A percentile compares a stretch with the other conserved stretches of the same genome.
These are phyloP conservation scores for Dioszegia crocea DNA, from an alignment of 768 basidiomycete species.

Conservation along the genomic window DNA sequence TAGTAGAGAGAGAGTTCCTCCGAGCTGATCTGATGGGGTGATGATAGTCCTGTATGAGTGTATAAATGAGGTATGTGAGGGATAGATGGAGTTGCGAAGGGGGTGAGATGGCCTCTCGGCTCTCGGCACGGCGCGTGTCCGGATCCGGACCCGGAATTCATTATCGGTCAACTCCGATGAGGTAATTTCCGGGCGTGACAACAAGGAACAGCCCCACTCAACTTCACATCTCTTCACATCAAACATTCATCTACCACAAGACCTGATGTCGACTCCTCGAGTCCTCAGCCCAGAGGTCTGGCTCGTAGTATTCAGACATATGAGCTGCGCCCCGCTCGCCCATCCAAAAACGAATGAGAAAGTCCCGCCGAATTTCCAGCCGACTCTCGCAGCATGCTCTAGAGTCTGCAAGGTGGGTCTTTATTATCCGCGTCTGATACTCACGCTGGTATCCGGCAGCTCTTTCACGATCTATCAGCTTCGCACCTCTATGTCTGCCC, in stretches of 20 bases:
- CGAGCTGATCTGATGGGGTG: too few species aligned
- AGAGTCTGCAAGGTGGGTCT: background rate
- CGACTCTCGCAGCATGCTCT: background rate
- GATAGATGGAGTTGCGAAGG: too few species aligned
- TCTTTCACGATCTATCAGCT: background rate
- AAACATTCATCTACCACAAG: too few species aligned
- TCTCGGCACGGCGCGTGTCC: too few species aligned
- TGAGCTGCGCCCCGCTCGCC: background rate
- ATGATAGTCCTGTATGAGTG: too few species aligned
- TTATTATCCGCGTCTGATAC: background rate
- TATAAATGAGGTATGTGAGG: background rate
- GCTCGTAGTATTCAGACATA: background rate
- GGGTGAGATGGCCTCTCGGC: too few species aligned
- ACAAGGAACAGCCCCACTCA: too few species aligned
- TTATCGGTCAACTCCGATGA: too few species aligned
- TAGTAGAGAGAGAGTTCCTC: conserved; percentile 5
- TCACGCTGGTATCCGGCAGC: background rate
- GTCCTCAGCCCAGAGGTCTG: background rate
- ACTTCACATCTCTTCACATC: too few species aligned
- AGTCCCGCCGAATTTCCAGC: background rate
- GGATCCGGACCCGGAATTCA: too few species aligned
- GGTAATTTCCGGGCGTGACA: too few species aligned
- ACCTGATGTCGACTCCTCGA: too few species aligned
- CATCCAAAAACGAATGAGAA: background rate
- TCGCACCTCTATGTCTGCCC: background rate